Conservation (phyloP, 1,284 basidiomycete species). For the Sphaerobolus stellatus region DNA sequence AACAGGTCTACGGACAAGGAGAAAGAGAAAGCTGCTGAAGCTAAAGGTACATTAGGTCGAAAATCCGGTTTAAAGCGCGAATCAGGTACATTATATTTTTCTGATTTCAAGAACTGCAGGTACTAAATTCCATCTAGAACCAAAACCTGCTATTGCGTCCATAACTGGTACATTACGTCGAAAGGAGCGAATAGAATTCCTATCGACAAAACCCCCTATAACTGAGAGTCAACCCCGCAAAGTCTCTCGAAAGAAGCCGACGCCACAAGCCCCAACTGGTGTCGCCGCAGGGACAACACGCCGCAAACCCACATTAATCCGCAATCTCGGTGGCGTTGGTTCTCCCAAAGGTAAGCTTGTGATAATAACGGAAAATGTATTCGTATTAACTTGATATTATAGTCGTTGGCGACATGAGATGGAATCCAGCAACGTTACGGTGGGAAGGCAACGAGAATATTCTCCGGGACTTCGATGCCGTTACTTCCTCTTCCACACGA, state of each 20-base stretch:
- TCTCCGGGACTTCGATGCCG: slow-evolving; percentile 86
- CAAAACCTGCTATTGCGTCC: slow-evolving; percentile 15
- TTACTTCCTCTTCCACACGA: slow-evolving; percentile 78
- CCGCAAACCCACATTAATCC: slow-evolving; percentile 82
- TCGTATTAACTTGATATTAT: slow-evolving; percentile 18
- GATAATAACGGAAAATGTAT: slow-evolving; percentile 3
- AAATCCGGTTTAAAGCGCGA: slow-evolving; percentile 2
- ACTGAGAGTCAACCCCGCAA: slow-evolving; percentile 41
- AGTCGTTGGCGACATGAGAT: slow-evolving; percentile 96
- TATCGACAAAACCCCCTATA: slow-evolving; percentile 15
- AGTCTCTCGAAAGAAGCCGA: slow-evolving; percentile 49
- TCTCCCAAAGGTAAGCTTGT: slow-evolving; percentile 70
- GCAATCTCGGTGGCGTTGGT: slow-evolving; percentile 72
- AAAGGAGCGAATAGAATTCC: slow-evolving; percentile 42
- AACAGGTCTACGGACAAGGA: background rate
- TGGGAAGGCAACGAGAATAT: slow-evolving; percentile 97
- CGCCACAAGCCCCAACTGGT: slow-evolving; percentile 32
- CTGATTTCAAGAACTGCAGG: background rate
- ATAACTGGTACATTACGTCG: slow-evolving; percentile 26
- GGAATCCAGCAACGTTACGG: slow-evolving; percentile 84
- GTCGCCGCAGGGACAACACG: slow-evolving; percentile 43
- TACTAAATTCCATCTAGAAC: no score
- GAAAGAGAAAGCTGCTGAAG: slow-evolving; percentile 34
- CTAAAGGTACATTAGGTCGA: slow-evolving; percentile 20
- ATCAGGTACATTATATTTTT: slow-evolving; percentile 2